Percentiles rank a stretch among this genome's conserved stretches.
phyloP scores from a whole-genome alignment of 2,329 filamentous ascomycete genomes.

The Xylariomycetidae sp. region DNA sequence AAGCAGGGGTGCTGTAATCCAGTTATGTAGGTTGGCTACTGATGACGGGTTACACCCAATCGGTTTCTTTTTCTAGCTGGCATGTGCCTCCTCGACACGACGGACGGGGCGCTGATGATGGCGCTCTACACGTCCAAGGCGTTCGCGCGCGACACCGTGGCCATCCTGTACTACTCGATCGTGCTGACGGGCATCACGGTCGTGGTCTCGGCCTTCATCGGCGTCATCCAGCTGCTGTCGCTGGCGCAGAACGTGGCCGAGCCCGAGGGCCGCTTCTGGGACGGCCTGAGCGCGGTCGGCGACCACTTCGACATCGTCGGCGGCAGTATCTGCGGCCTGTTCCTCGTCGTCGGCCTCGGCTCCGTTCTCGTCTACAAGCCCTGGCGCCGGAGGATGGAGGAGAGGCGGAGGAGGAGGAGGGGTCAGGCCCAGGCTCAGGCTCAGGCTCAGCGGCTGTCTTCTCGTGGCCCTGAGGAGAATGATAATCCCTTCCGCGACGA shows the following conservation, averaged over 20 bases:
- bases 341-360: conserved; percentile 69
- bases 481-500: conserved; percentile 11
- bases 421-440: no score
- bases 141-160: conserved; percentile 76
- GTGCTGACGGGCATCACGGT: conserved; percentile 82
- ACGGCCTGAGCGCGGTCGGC: conserved; percentile 70
- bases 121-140: conserved; percentile 79
- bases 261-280: conserved; percentile 79
- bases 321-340: conserved; percentile 79
- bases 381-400: conserved; percentile 61
- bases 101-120: conserved; percentile 93
- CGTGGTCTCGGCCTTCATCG: conserved; percentile 78
- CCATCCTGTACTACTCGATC: conserved; percentile 90
- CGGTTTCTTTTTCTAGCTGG: no score
- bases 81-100: conserved; percentile 93
- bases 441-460: conserved; percentile 8
- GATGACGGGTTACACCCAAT: no score
- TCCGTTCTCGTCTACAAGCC: conserved; percentile 74
- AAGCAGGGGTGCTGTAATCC: no score
- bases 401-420: conserved; percentile 21
- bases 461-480: conserved; percentile 8
- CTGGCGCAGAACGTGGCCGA: conserved; percentile 72
- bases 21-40: no score
- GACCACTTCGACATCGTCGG: conserved; percentile 85
- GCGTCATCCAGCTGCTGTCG: conserved; percentile 76